phyloP scores from a whole-genome alignment of 1,139 yeast genomes.

The Candida dubliniensis region DNA sequence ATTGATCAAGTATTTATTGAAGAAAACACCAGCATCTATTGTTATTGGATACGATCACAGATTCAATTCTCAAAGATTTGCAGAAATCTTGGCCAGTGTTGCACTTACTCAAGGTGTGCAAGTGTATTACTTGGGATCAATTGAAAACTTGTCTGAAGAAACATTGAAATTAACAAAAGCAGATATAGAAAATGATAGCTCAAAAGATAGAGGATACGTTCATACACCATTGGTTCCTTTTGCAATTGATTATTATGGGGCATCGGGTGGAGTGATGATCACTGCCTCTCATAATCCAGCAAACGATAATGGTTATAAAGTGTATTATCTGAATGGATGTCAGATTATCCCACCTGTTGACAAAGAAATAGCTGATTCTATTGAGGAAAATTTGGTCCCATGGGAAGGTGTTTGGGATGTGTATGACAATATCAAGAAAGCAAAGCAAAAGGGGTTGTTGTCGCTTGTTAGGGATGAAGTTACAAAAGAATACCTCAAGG shows the following conservation, averaged over 20 bases:
- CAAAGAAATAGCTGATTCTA: constrained; percentile 62
- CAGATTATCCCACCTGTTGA: constrained; percentile 96
- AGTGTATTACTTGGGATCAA: constrained; percentile 62
- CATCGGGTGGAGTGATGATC: constrained; percentile 88
- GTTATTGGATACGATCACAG: constrained; percentile 95
- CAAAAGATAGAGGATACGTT: constrained; percentile 35
- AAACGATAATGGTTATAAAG: constrained; percentile 91
- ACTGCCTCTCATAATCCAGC: constrained; percentile 98
- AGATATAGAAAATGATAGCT: constrained; percentile 6
- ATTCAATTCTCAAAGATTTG: constrained; percentile 74
- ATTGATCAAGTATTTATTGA: constrained; percentile 58
- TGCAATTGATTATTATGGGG: constrained; percentile 61
- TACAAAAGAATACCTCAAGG: constrained; percentile 34
- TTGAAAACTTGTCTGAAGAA: constrained; percentile 30
- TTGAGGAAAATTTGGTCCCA: constrained; percentile 61
- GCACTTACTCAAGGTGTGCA: constrained; percentile 67
- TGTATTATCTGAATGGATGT: constrained; percentile 90
- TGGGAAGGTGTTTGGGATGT: constrained; percentile 58
- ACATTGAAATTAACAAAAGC: constrained; percentile 18
- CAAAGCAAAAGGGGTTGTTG: constrained; percentile 22
- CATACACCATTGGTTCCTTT: constrained; percentile 96
- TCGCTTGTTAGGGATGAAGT: constrained; percentile 30
- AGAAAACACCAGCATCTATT: constrained; percentile 33
- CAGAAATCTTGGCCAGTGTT: constrained; percentile 73
- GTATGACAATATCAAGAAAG: constrained; percentile 28